Base-by-base conservation (phyloP, 1,139 yeast genomes). In the Magnusiomyces ingens region DNA sequence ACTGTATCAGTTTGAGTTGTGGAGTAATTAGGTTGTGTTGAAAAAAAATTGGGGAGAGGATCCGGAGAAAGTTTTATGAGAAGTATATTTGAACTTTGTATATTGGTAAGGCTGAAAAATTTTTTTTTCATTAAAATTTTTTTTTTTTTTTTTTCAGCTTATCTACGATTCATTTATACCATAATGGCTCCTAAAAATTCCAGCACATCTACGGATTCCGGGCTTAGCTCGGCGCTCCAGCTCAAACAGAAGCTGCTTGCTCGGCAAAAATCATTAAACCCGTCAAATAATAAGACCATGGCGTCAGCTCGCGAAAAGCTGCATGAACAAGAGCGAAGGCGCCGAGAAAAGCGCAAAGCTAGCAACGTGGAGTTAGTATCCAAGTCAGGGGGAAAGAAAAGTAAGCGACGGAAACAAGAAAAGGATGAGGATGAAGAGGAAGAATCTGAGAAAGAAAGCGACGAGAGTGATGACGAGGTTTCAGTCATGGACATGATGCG, bases 401-500 rank as follows among this genome's bases (percentile, higher is more conserved):
- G 13, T 8, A 26, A 26, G 32, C 32, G 32, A 26, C 4, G 32
- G 32, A 26, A 26, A 26, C 44, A 37, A 26, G 45, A 17, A 45
- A 45, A 36, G 26, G 45, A 18, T 17, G 45, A 11, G 38, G 48
- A 10, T 12, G 47, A 22, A 41, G 18, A 35, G 17, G 4, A 40
- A 15, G 47, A 46, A 10, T 22, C 22, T 46, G 45, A 52, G 45
- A 44, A 35, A 10, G 36, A 44, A 17, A 40, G 45, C 29, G 38
- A 52, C 17, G 48, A 54, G 38, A 46, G 41, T 29, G 51, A 46
- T 22, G 46, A 36, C 47, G 45, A 37, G 37, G 45, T 37, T 40
- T 45, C 45, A 5, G 50, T 46, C 10, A 49, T 46, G 53, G 51
- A 50, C 26, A 37, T 50, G 37, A 49, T 55, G 51, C 48, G 51